These are phyloP conservation scores for Cutaneotrichosporon mucoides DNA, from an alignment of 1,284 basidiomycete species.

Conservation along the genomic window DNA sequence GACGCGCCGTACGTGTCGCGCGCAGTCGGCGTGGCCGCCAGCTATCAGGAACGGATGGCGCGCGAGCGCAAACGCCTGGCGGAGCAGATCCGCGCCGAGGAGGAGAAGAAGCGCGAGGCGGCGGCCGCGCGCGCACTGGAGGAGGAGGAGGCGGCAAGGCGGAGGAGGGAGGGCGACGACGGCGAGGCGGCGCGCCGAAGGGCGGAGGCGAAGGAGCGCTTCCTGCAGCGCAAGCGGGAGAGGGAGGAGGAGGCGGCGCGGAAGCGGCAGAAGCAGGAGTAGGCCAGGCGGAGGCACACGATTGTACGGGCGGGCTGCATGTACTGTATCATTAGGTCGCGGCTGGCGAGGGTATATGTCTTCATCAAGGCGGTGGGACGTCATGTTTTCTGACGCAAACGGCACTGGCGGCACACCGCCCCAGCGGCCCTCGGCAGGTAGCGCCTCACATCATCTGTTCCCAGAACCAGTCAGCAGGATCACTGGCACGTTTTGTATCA, in stretches of 20 bases:
- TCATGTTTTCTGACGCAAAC: too few species aligned
- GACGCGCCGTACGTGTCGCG: constrained; percentile 50
- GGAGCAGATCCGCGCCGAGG: constrained; percentile 68
- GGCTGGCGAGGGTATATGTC: too few species aligned
- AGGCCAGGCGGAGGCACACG: too few species aligned
- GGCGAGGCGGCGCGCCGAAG: constrained; percentile 64
- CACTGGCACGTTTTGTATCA: too few species aligned
- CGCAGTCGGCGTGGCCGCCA: constrained; percentile 75
- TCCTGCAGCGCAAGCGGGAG: constrained; percentile 71
- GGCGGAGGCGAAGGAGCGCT: constrained; percentile 68
- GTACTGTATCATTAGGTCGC: too few species aligned
- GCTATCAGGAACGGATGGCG: constrained; percentile 71
- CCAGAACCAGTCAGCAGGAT: too few species aligned
- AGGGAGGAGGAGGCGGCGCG: constrained; percentile 56
- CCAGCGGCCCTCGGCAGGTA: too few species aligned
- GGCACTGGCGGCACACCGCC: too few species aligned
- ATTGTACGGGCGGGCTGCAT: too few species aligned
- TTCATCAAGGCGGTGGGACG: too few species aligned
- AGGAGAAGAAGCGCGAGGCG: constrained; percentile 52
- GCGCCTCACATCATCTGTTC: too few species aligned
- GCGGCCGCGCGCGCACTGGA: constrained; percentile 56
- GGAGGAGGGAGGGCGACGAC: constrained; percentile 50
- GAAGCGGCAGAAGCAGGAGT: constrained; percentile 20
- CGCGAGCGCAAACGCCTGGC: constrained; percentile 69
- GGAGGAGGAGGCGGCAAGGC: constrained; percentile 48